Base-by-base conservation (phyloP, 805 yeast species). In the Suhomyces sp. region DNA sequence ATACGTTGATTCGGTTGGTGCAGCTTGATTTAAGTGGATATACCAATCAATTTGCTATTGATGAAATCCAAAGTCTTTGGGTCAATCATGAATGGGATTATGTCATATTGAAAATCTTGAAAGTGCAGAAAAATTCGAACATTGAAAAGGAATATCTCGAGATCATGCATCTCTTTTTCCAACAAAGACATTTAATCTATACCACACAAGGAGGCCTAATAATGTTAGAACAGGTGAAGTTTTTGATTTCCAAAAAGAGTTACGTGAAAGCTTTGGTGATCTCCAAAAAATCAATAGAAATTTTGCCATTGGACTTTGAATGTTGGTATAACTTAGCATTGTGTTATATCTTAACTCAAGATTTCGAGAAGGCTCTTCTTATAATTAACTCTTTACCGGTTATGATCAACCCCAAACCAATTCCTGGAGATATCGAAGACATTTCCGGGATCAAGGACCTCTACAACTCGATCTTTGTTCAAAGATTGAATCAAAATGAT, bases 381-480 rank as follows among this genome's bases (percentile, higher is more conserved):
- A 72, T 90, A 0, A 63, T 87, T 43, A 88, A 88, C 53, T 76
- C 88, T 1, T 73, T 87, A 30, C 95, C 95, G 6, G 76, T 86
- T 74, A 33, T 40, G 6, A 19, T 40, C 26, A 35, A 33, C 25
- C 21, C 23, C 27, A 37, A 28, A 21, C 29, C 19, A 15, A 11
- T 25, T 4, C 42, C 33, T 6, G 33, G 27, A 7, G 50, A 47
- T 25, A 39, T 43, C 5, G 56, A 51, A 21, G 27, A 39, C 9
- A 50, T 53, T 4, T 43, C 50, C 7, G 64, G 61, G 2, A 33
- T 56, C 10, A 43, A 47, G 16, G 69, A 63, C 43, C 43, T 51
- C 17, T 60, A 40, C 39, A 43, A 50, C 3, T 31, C 44, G 2
- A 48, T 51, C 5, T 58, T 55, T 28, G 18, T 53, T 6, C 28